Base-by-base conservation (phyloP, 768 basidiomycete species). In the Myochromella boudieri region DNA sequence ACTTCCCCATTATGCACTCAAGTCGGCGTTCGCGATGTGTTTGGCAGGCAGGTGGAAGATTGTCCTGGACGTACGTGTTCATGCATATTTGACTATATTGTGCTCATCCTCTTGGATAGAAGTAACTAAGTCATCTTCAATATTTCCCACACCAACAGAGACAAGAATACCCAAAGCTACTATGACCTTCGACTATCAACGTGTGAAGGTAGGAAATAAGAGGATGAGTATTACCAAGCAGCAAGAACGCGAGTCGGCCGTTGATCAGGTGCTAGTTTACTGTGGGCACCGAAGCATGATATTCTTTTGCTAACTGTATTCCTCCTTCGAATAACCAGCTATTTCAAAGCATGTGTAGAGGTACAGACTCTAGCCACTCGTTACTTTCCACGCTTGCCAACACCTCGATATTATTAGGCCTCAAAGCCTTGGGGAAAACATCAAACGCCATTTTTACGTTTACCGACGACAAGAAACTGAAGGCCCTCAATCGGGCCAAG, bases 381-480 rank as follows among this genome's bases (percentile, higher is more conserved):
- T 25, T 39, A 6, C 26, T 12, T 3, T 25, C 3, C 6, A 34
- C n/a, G 14, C 21, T 14, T 24, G 41, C 6, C 21, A 18, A 3
- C 4, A 15, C 4, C 4, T 6, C n/a, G 6, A 11, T 26, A 17
- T 10, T 8, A 20, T n/a, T n/a, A 44, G 43, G 49, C 18, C 43
- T 45, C 6, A 28, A 25, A 37, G 28, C 37, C 8, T 43, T 36
- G 1, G 43, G 43, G 29, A 1, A 44, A 31, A 17, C n/a, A 2
- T 12, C 24, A 3, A 20, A 20, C 3, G 43, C 38, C 4, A 46
- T 46, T 7, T 51, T 51, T 21, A 51, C 50, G 1, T 46, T 42
- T 22, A 51, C 50, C 2, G 33, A 50, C 22, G 49, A 50, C 18
- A 7, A n/a, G 9, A 20, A 37, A 37, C 31, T 50, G 20, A 50